Base-by-base conservation (phyloP, 805 yeast species). In the Priceomyces carsonii region DNA sequence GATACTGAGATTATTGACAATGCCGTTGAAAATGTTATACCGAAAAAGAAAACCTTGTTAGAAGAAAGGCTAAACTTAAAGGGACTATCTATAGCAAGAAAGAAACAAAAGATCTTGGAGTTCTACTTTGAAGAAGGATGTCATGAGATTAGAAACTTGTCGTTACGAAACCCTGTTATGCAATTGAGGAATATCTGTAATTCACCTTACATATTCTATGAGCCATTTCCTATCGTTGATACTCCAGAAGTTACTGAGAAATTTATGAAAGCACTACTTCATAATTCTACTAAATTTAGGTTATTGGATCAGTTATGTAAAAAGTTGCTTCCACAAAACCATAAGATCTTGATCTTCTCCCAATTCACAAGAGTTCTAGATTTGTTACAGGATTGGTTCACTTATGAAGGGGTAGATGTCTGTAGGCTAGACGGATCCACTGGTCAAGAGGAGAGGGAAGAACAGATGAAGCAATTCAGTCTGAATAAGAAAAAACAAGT, bases 351-450 rank as follows among this genome's bases (percentile, higher is more conserved):
- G 29, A 77, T 93, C 1, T 93, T 93, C 56, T 78, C 95, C 1
- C 99, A 93, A 55, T 91, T 93, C 57, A 79, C 93, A 2, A 71
- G 68, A 21, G 81, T 85, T 78, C 67, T 93, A n/a, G 95, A 91
- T 47, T 59, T 93, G 8, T 50, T 93, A 0, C 80, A 80, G 44
- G 93, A 86, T 50, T 88, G 86, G 78, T 74, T 85, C 39, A 73
- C 66, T 3, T 60, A 68, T 29, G 65, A 77, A 14, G 59, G 60
- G 0, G 57, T 78, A 36, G 49, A 58, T 1, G 61, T 69, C 14
- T 73, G 84, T 40, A 71, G 95, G 39, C 73, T 88, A 14, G 96
- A 89, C 53, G 99, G 99, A 0, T 63, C 80, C 8, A 77, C 82
- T 3, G 53, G 71, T 23, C 90, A 85, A 46, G 74, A 56, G 0